Conservation (phyloP, 495 filamentous ascomycete species). For the Melanomma pulvis-pyrius region DNA sequence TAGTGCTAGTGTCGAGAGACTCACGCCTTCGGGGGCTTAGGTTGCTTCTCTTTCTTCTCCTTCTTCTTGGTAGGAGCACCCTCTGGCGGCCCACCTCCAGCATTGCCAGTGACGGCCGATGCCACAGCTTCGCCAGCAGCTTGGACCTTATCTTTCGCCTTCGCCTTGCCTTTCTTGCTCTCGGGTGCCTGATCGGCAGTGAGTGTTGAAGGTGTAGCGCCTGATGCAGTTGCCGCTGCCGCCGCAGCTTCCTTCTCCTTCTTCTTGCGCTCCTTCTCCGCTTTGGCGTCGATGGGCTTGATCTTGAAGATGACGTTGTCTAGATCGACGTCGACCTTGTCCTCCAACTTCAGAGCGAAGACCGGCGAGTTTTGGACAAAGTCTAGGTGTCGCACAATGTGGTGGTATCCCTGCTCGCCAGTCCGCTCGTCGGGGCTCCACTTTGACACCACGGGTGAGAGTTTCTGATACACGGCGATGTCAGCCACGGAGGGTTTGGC, state of each 20-base stretch:
- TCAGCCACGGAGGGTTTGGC: constrained; percentile 90
- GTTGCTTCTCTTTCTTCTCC: constrained; percentile 74
- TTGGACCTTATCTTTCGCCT: constrained; percentile 42
- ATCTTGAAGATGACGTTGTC: constrained; percentile 72
- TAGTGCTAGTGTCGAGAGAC: constrained; percentile 38
- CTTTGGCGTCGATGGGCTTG: constrained; percentile 53
- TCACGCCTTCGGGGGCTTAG: constrained; percentile 63
- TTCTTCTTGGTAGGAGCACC: constrained; percentile 67
- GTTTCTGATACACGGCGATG: constrained; percentile 77
- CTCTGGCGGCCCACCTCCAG: constrained; percentile 20
- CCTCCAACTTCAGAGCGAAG: constrained; percentile 71
- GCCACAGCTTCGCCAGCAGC: constrained; percentile 39
- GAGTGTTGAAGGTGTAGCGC: constrained; percentile 25
- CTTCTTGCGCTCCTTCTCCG: constrained; percentile 60
- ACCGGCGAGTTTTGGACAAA: constrained; percentile 88
- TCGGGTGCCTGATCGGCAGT: constrained; percentile 8
- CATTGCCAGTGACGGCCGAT: constrained; percentile 32
- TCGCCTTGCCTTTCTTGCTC: constrained; percentile 40
- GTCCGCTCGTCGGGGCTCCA: constrained; percentile 89
- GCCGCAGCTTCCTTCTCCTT: constrained; percentile 49
- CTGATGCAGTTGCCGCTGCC: constrained; percentile 32
- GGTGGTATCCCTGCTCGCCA: constrained; percentile 83
- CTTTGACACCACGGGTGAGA: constrained; percentile 74
- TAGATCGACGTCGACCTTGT: constrained; percentile 80
- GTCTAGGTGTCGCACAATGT: constrained; percentile 89